phyloP scores from a whole-genome alignment of 2,329 filamentous ascomycete genomes.

The Ophiostoma populinum region DNA sequence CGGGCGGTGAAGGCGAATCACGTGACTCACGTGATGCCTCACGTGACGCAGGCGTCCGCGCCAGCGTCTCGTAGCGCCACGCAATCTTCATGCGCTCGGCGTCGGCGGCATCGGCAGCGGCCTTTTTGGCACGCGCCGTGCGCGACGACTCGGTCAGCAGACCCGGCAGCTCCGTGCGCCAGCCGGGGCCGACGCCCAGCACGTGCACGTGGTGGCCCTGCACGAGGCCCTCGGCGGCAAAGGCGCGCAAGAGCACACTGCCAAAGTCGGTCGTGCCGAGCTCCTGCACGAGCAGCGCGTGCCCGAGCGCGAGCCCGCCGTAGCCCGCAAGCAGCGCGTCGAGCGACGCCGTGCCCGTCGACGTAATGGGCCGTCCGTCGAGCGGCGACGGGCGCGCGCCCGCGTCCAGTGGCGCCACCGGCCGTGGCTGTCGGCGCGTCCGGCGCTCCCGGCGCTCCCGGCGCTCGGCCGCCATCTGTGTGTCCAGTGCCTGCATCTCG shows the following conservation, averaged over 20 bases:
- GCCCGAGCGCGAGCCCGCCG: constrained; percentile 67
- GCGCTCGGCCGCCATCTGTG: constrained; percentile 4
- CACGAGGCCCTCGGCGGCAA: constrained; percentile 79
- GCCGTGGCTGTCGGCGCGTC: background rate
- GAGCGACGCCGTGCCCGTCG: constrained; percentile 74
- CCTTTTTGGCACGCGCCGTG: constrained; percentile 21
- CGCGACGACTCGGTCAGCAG: constrained; percentile 17
- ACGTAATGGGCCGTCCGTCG: constrained; percentile 75
- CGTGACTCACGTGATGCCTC: background rate
- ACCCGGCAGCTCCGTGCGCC: constrained; percentile 71
- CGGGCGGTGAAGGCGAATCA: background rate
- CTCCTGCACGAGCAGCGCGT: constrained; percentile 67
- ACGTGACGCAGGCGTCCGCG: background rate
- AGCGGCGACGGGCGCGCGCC: constrained; percentile 69
- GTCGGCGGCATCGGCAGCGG: constrained; percentile 22
- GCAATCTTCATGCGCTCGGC: constrained; percentile 92
- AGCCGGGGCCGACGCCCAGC: constrained; percentile 60
- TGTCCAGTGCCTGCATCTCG: constrained; percentile 7
- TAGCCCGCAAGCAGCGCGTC: constrained; percentile 78
- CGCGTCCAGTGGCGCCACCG: constrained; percentile 17
- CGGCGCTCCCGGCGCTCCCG: background rate
- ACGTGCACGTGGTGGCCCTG: constrained; percentile 84
- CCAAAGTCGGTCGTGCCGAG: constrained; percentile 89
- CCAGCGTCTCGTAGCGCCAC: constrained; percentile 84
- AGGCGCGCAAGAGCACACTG: constrained; percentile 69